Evolutionary conservation across 1,284 basidiomycete genomes (phyloP).

Genomic region (Gymnopus androsaceus): DNA sequence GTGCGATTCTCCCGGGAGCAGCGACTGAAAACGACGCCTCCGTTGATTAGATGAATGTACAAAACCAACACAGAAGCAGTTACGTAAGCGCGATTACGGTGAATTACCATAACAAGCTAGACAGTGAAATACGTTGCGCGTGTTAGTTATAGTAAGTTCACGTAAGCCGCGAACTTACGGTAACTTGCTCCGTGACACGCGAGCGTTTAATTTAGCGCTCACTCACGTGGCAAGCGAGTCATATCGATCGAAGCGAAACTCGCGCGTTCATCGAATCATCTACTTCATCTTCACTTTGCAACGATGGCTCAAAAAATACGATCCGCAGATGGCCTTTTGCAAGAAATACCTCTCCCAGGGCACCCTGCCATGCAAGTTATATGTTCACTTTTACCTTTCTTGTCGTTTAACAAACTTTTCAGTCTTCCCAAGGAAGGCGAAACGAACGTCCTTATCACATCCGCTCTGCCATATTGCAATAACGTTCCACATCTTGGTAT

Average conservation of each 20-base stretch:
- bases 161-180: not conserved
- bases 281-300: not conserved
- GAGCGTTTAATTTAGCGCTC: too few relatives aligned
- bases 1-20: too few relatives aligned
- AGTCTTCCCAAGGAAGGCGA: conserved; percentile 87
- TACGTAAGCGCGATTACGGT: too few relatives aligned
- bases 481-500: conserved; percentile 96
- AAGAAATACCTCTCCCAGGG: conserved; percentile 54
- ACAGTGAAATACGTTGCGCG: too few relatives aligned
- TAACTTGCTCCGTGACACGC: not conserved
- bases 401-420: conserved; percentile 15
- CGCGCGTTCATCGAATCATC: too few relatives aligned
- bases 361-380: conserved; percentile 47
- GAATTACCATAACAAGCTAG: too few relatives aligned
- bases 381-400: conserved; percentile 2
- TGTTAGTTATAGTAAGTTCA: too few relatives aligned
- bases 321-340: conserved; percentile 60
- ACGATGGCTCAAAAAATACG: conserved; percentile 69
- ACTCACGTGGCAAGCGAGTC: not conserved
- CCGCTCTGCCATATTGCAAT: conserved; percentile 97
- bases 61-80: too few relatives aligned
- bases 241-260: conserved; percentile 1
- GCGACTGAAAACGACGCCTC: too few relatives aligned
- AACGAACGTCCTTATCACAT: conserved; percentile 89
- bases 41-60: too few relatives aligned